Percentiles rank a stretch among this genome's conserved stretches.
Evolutionary conservation across 768 basidiomycete genomes (phyloP).

Genomic region (Hygrocybe punicea): DNA sequence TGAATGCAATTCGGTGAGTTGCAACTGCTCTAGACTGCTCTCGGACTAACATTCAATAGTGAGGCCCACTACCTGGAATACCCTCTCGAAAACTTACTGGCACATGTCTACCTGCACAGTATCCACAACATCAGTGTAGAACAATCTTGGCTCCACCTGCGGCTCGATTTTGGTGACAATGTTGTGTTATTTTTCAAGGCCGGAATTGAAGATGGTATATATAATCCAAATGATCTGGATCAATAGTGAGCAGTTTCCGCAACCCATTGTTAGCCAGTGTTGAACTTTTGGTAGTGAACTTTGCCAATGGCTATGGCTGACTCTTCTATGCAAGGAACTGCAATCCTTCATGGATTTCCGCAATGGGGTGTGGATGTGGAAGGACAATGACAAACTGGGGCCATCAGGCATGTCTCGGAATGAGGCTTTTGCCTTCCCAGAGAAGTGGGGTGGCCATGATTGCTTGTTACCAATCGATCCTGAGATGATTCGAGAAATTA

Average conservation of each 20-base stretch:
- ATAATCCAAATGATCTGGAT: constrained; percentile 15
- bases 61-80: constrained; percentile 19
- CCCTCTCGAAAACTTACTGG: constrained; percentile 18
- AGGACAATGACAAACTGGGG: constrained; percentile 16
- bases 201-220: constrained; percentile 14
- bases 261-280: no score
- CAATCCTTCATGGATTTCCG: constrained; percentile 13
- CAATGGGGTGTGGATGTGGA: constrained; percentile 17
- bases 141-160: constrained; percentile 26
- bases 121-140: constrained; percentile 32
- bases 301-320: constrained; percentile 30
- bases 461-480: constrained; percentile 22
- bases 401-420: constrained; percentile 27
- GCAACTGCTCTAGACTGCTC: neutral
- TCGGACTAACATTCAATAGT: constrained; percentile 11
- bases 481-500: constrained; percentile 17
- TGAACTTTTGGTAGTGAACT: constrained; percentile 18
- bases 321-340: constrained; percentile 23
- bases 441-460: constrained; percentile 15
- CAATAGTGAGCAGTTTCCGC: neutral
- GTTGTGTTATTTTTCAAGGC: constrained; percentile 21
- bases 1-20: constrained; percentile 25
- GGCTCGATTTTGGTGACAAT: constrained; percentile 29
- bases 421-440: constrained; percentile 15
- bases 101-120: constrained; percentile 27